Conservation (phyloP, 2,329 filamentous ascomycete species). For the Diaporthe citri region DNA sequence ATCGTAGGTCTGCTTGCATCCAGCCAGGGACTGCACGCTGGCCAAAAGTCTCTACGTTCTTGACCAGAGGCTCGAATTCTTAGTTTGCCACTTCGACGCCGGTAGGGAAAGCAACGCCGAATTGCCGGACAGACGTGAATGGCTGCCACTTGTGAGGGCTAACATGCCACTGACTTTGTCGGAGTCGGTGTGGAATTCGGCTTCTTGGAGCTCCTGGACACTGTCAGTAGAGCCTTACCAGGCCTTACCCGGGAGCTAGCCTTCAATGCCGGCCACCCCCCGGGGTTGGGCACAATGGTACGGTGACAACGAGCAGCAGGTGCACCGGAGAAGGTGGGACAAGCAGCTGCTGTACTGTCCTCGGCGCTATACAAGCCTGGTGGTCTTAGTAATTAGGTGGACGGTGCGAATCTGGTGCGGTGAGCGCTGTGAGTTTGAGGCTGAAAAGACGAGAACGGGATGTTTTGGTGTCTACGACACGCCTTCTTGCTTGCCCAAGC, state of each 20-base stretch:
- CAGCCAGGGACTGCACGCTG: conserved; percentile 6
- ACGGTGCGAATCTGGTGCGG: neutral
- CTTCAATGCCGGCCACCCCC: conserved; percentile 14
- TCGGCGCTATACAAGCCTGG: neutral
- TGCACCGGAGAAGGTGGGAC: conserved; percentile 7
- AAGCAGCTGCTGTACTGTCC: neutral
- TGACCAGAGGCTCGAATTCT: neutral
- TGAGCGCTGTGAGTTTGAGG: neutral
- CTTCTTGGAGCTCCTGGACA: neutral
- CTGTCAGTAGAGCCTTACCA: conserved; percentile 5
- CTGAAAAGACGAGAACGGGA: neutral
- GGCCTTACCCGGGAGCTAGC: conserved; percentile 19
- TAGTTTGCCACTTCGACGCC: conserved; percentile 7
- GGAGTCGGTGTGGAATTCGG: neutral
- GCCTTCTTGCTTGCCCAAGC: neutral
- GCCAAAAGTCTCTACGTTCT: neutral
- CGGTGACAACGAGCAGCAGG: conserved; percentile 8
- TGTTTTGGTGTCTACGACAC: neutral
- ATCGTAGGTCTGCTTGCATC: conserved; percentile 5
- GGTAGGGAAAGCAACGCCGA: conserved; percentile 1
- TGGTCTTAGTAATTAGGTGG: neutral
- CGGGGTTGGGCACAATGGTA: conserved; percentile 9
- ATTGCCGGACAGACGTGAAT: conserved; percentile 1
- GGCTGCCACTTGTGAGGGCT: neutral
- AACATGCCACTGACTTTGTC: neutral